Evolutionary conservation across 169 alveolate species (phyloP).

Genomic region (Plasmodium yoelii): DNA sequence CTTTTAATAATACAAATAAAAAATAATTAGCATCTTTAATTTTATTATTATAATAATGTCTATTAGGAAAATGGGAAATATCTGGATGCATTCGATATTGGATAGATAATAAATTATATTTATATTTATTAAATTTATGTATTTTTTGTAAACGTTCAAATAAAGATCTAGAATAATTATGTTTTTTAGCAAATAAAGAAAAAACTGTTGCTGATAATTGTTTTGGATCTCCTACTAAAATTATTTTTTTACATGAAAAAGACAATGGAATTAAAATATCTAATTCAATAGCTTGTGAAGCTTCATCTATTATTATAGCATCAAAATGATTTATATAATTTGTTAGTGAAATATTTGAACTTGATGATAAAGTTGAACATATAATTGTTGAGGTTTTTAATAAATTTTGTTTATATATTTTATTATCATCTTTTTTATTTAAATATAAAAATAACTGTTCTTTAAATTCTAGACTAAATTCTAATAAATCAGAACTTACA

Average conservation of each 20-base stretch:
- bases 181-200: conserved; percentile 87
- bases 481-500: conserved; percentile 90
- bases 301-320: conserved; percentile 98
- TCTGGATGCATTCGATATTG: conserved; percentile 98
- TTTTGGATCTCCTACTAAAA: conserved; percentile 97
- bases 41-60: conserved; percentile 90
- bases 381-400: conserved; percentile 89
- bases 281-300: conserved; percentile 95
- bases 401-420: conserved; percentile 80
- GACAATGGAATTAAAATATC: conserved; percentile 85
- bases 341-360: conserved; percentile 91
- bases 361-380: conserved; percentile 92
- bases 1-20: conserved; percentile 30
- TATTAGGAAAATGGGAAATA: conserved; percentile 94
- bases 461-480: conserved; percentile 89
- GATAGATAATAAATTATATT: conserved; percentile 86
- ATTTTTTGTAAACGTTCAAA: conserved; percentile 89
- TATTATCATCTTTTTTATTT: conserved; percentile 34
- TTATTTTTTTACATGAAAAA: conserved; percentile 90
- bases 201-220: conserved; percentile 98
- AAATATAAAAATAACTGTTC: conserved; percentile 81
- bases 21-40: conserved; percentile 77
- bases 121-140: conserved; percentile 82
- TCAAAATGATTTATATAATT: conserved; percentile 87
- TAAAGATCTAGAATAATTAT: conserved; percentile 88